Conservation (phyloP, 2,329 filamentous ascomycete genomes). For the Byssochlamys sp. region DNA sequence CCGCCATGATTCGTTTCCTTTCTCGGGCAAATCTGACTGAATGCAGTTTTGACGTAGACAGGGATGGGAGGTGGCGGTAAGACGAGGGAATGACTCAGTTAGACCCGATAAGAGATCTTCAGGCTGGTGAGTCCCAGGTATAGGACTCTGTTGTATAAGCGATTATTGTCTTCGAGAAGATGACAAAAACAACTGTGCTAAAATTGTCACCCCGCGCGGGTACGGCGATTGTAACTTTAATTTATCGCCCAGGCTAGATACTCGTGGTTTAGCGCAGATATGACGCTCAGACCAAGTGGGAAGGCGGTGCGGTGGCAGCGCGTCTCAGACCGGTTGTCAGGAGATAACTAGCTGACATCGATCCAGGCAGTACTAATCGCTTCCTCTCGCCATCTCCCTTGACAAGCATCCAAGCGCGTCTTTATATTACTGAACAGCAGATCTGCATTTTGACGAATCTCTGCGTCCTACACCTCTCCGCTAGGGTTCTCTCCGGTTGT, state of each 20-base stretch:
- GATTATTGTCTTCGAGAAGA: neutral
- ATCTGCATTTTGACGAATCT: neutral
- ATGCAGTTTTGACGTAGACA: neutral
- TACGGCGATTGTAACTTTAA: neutral
- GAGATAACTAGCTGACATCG: neutral
- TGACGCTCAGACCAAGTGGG: neutral
- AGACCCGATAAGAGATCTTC: neutral
- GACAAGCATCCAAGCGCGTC: neutral
- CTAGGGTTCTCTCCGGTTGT: neutral
- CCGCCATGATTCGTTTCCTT: slow-evolving; percentile 11
- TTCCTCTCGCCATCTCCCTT: neutral
- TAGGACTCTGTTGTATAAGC: too few relatives aligned
- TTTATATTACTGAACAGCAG: neutral
- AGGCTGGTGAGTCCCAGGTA: neutral
- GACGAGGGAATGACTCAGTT: neutral
- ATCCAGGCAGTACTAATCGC: neutral
- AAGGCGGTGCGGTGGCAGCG: neutral
- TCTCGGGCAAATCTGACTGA: neutral
- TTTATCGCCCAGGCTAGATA: neutral
- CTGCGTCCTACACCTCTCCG: neutral
- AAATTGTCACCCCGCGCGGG: neutral
- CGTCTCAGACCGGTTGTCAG: neutral
- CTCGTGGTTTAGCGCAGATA: neutral
- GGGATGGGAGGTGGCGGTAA: neutral
- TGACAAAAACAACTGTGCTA: neutral